These are phyloP conservation scores for Brettanomyces custersianus DNA, from an alignment of 805 yeast genomes.

Conservation along the genomic window DNA sequence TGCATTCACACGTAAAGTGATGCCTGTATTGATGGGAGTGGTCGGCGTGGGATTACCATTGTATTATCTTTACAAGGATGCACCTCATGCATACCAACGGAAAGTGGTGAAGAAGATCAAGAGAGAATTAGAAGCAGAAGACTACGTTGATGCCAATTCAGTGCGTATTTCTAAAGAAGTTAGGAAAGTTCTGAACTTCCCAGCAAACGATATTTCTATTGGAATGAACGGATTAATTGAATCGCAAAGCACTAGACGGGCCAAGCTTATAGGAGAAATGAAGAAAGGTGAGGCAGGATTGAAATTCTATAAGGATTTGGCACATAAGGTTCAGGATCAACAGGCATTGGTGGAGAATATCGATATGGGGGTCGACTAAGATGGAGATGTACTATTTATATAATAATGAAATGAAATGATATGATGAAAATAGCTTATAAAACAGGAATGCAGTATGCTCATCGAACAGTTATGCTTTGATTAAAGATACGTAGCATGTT, in stretches of 20 bases:
- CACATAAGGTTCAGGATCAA: conserved; percentile 17
- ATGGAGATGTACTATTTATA: too few species aligned
- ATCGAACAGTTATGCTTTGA: too few species aligned
- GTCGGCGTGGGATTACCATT: conserved; percentile 27
- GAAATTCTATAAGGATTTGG: conserved; percentile 41
- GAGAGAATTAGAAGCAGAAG: conserved; percentile 51
- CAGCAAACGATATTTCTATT: conserved; percentile 72
- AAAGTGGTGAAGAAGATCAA: conserved; percentile 70
- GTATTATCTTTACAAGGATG: conserved; percentile 59
- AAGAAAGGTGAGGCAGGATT: conserved; percentile 48
- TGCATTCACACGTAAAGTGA: conserved; percentile 14
- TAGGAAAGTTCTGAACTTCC: conserved; percentile 69
- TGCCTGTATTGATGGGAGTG: conserved; percentile 24
- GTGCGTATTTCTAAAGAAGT: conserved; percentile 75
- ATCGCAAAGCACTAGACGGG: conserved; percentile 47
- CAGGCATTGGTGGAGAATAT: conserved; percentile 6
- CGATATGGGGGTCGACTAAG: conserved; percentile 4
- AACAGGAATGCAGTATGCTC: too few species aligned
- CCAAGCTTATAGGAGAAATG: conserved; percentile 41
- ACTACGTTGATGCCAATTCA: conserved; percentile 73
- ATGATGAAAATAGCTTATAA: too few species aligned
- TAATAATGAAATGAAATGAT: too few species aligned
- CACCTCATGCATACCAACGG: conserved; percentile 83
- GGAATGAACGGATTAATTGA: conserved; percentile 62
- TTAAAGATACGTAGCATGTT: too few species aligned